Base-by-base conservation (phyloP, 1,284 basidiomycete genomes). In the Ustilago xerochloae region DNA sequence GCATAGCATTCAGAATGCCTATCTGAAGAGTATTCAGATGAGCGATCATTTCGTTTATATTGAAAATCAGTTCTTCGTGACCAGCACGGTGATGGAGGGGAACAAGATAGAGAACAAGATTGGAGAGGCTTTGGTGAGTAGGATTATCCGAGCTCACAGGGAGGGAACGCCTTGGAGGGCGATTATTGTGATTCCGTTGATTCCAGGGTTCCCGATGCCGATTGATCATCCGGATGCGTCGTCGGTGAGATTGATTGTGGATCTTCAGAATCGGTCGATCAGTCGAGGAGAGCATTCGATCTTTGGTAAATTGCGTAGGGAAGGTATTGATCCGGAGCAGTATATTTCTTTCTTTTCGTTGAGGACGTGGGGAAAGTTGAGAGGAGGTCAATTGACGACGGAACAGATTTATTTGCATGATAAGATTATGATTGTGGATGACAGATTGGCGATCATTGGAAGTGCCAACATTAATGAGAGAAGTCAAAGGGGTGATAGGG, bases 381-480 rank as follows among this genome's bases (percentile, higher is more conserved):
- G 91, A 13, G 91, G 90, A 8, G 93, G 93, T 52, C 88, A 90
- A 28, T 87, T 99, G 63, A 92, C 92, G 4, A 97, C 94, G 1
- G 96, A 98, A 84, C 91, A 94, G 86, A 81, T 73, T 41, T 84
- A 84, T 58, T 56, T 81, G 53, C 82, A 84, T 60, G 80, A 75
- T 69, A 84, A 89, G 85, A 84, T 91, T 28, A 95, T 96, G 87
- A 91, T 99, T 57, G 94, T 98, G 10, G 97, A 99, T 84, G 96
- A 99, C 82, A 91, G 94, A 32, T 87, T 97, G 43, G 95, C 91
- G n/a, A 93, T 99, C 74, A 97, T 97, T 77, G 96, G 96, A n/a
- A 97, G 94, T 62, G 96, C 96, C 18, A 99, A 99, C 84, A 96
- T 99, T 87, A 99, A 99, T 83, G 96, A 99, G 85, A 90, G 96